Evolutionary conservation across 2,329 filamentous ascomycete genomes (phyloP).

Genomic region (Colletotrichum falcatum): DNA sequence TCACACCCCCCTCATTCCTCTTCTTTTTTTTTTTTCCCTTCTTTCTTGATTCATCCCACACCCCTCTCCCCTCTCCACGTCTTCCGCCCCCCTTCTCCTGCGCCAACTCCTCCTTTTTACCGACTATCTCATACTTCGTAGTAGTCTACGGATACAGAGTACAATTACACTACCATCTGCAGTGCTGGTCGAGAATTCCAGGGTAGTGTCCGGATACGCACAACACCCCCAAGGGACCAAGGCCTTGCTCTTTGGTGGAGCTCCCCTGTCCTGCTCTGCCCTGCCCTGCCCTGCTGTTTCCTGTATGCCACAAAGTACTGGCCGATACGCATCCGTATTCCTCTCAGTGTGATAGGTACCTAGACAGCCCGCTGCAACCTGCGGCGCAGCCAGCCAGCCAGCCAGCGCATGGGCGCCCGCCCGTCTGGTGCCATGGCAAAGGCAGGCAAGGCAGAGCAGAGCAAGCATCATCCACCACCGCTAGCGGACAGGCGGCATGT

Average conservation of each 20-base stretch:
- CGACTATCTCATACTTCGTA: slow-evolving; percentile 18
- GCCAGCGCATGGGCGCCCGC: not conserved
- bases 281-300: not conserved
- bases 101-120: slow-evolving; percentile 19
- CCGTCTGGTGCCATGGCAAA: not conserved
- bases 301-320: not conserved
- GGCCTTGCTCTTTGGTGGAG: not conserved
- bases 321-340: not conserved
- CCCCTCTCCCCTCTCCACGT: not conserved
- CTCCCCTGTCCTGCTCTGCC: not conserved
- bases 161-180: slow-evolving; percentile 14
- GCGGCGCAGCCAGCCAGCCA: too few relatives aligned
- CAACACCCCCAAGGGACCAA: not conserved
- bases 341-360: too few relatives aligned
- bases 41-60: not conserved
- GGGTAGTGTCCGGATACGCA: too few relatives aligned
- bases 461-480: not conserved
- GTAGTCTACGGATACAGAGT: too few relatives aligned
- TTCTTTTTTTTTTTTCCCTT: not conserved
- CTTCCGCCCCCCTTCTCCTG: not conserved
- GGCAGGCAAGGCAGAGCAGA: not conserved
- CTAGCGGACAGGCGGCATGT: not conserved
- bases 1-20: not conserved
- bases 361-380: too few relatives aligned
- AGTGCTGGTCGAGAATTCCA: slow-evolving; percentile 29